Conservation (phyloP, 441 rosid species). For the Raphanus hybrid region DNA sequence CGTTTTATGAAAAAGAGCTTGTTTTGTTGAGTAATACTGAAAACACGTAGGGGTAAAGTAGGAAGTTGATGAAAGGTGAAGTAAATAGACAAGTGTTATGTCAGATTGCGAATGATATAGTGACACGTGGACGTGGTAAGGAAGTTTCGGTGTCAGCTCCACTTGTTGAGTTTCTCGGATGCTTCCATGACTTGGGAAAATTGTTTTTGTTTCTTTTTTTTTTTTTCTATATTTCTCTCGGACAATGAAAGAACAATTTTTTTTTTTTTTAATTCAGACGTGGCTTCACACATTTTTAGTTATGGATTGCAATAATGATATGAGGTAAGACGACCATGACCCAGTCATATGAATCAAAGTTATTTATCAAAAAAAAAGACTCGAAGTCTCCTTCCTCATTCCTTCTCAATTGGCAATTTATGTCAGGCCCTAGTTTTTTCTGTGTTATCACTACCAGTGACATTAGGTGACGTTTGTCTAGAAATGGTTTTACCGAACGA, state of each 20-base stretch:
- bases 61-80: background rate
- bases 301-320: background rate
- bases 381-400: constrained; percentile 11
- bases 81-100: background rate
- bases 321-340: too few relatives aligned
- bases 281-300: background rate
- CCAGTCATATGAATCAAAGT: too few relatives aligned
- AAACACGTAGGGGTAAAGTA: constrained; percentile 18
- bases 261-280: too few relatives aligned
- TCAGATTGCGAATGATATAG: background rate
- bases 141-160: constrained; percentile 26
- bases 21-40: too few relatives aligned
- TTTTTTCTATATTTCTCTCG: background rate
- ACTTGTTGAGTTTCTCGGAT: constrained; percentile 25
- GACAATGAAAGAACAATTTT: background rate
- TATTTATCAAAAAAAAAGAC: background rate
- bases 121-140: constrained; percentile 29
- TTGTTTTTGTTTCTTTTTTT: background rate
- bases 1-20: background rate
- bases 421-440: background rate
- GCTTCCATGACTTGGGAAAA: constrained; percentile 1
- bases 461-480: background rate
- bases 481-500: background rate
- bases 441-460: background rate
- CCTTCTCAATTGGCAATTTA: background rate